These are phyloP conservation scores for Aspergillus incahuasiensis DNA, from an alignment of 495 filamentous ascomycete species.

Conservation along the genomic window DNA sequence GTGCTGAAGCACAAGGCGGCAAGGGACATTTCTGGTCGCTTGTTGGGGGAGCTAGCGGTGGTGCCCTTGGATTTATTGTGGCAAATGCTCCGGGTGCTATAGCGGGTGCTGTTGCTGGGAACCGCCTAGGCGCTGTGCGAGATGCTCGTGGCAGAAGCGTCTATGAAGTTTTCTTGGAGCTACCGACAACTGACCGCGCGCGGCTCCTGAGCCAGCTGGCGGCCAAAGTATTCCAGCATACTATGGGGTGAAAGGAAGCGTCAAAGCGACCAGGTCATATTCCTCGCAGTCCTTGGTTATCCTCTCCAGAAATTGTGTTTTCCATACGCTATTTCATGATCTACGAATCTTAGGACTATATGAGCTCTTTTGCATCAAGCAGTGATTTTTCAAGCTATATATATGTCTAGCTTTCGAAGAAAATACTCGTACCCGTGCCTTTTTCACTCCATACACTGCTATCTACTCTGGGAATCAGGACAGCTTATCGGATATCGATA, in stretches of 20 bases:
- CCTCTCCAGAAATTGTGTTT: background rate
- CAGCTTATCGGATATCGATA: too few species aligned
- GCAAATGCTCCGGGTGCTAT: slow-evolving; percentile 85
- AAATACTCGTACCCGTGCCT: too few species aligned
- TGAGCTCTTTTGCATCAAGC: too few species aligned
- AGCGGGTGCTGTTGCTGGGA: slow-evolving; percentile 90
- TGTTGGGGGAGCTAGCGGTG: slow-evolving; percentile 80
- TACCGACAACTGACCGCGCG: slow-evolving; percentile 75
- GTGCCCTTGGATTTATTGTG: slow-evolving; percentile 89
- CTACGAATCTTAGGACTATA: too few species aligned
- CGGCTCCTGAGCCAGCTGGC: slow-evolving; percentile 72
- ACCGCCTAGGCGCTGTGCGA: slow-evolving; percentile 78
- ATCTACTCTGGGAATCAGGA: too few species aligned
- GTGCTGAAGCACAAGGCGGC: slow-evolving; percentile 35
- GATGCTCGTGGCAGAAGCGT: slow-evolving; percentile 94
- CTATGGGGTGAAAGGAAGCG: too few species aligned
- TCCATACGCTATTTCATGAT: background rate
- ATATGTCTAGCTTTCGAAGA: too few species aligned
- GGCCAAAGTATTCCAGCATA: slow-evolving; percentile 59
- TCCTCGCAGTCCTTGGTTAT: background rate
- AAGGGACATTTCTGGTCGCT: slow-evolving; percentile 81
- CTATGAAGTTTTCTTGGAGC: slow-evolving; percentile 78
- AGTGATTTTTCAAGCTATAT: too few species aligned
- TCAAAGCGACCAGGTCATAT: too few species aligned
- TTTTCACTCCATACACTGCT: too few species aligned